Evolutionary conservation across 148 eudicot species (phyloP).

Genomic region (Rhododendron vialii): DNA sequence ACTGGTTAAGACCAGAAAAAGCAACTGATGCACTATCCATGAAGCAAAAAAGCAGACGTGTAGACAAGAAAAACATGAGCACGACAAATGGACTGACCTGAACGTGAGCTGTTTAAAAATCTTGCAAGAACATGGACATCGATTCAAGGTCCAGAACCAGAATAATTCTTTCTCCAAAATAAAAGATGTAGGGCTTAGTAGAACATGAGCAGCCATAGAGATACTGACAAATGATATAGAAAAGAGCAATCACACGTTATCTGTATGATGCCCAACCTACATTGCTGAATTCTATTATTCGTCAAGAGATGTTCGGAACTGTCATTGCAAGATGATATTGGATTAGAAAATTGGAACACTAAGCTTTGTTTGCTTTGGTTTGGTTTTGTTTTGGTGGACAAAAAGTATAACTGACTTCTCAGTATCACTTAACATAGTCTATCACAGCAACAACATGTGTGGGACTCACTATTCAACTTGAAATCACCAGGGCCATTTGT

Average conservation of each 20-base stretch:
- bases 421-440: neutral
- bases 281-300: neutral
- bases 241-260: neutral
- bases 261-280: neutral
- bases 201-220: neutral
- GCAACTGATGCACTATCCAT: neutral
- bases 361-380: neutral
- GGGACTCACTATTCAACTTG: neutral
- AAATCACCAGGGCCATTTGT: neutral
- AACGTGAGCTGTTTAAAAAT: slow-evolving; percentile 23
- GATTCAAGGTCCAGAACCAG: slow-evolving; percentile 1
- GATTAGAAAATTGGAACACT: neutral
- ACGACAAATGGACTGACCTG: slow-evolving; percentile 22
- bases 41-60: neutral
- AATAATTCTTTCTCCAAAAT: neutral
- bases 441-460: neutral
- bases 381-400: neutral
- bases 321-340: neutral
- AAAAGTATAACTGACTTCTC: neutral
- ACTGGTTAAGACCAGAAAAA: neutral
- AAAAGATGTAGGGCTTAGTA: neutral
- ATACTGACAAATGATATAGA: neutral
- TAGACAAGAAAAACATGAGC: neutral
- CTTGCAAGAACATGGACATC: slow-evolving; percentile 16
- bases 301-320: neutral